Evolutionary conservation across 305 asterid genomes (phyloP), one percentile per base, ranked within the genome.

Genomic region (Salvia sclarea): DNA sequence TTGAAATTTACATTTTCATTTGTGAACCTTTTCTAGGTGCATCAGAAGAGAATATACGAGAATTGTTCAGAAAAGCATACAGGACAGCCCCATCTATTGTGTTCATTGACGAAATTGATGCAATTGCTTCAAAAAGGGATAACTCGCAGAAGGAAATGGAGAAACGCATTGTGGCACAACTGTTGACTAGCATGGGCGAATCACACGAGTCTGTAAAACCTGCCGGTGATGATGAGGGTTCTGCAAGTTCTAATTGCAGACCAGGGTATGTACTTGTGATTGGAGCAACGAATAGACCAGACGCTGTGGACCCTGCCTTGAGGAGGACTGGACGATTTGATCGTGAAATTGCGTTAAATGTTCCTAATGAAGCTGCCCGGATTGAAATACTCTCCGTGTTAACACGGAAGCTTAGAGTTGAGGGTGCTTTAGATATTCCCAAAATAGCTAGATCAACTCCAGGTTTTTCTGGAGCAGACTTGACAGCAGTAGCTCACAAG

Each of bases 291-390:
- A 93, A 93, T 70, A 84, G 97, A 78, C 96, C 97, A 64, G 96
- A 93, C 65, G 82, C 92, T 50, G 66, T 93, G 73, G 98, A 93
- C 68, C 81, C 94, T 65, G 96, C 92, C 17, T 81, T 90, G 81
- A 91, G 98, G 80, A 84, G 97, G 83, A 87, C 97, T 61, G 97
- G 97, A 44, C 83, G 97, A 64, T 93, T 93, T 79, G 98, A 93
- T 49, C 95, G 84, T 55, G 97, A 93, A 79, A 81, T 90, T 73
- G 76, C 41, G 37, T 75, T 93, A 68, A 91, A 91, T 54, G 82
- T 90, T 57, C 98, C 98, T 2, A 89, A 88, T 76, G 98, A 93
- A 80, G 69, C 49, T 66, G 90, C 92, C 9, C 77, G 97, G 79
- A 60, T 74, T 64, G 88, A 90, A 58, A 93, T 90, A 81, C 77